Conservation (phyloP, 805 yeast genomes). For the Pichia eremophila region DNA sequence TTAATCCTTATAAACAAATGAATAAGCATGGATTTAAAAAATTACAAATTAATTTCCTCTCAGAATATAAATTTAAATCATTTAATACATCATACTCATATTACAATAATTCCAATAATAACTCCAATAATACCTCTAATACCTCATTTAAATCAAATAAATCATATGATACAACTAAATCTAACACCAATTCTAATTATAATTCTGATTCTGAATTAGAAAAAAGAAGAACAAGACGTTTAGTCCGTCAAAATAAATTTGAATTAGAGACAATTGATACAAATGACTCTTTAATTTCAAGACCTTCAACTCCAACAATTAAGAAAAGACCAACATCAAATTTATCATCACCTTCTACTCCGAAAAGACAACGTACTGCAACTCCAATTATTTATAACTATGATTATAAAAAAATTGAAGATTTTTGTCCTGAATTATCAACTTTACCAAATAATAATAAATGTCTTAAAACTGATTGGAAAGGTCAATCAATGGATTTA, state of each 20-base stretch:
- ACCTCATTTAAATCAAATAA: background rate
- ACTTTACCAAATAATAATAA: conserved; percentile 58
- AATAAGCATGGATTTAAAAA: conserved; percentile 35
- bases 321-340: background rate
- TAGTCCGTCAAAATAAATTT: conserved; percentile 25
- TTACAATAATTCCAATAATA: background rate
- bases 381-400: conserved; percentile 40
- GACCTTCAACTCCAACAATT: conserved; percentile 25
- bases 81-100: conserved; percentile 4
- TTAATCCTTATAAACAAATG: conserved; percentile 43
- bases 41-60: conserved; percentile 42
- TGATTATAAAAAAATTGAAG: conserved; percentile 67
- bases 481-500: conserved; percentile 94
- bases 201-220: conserved; percentile 29
- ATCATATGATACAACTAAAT: conserved; percentile 2
- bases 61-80: conserved; percentile 34
- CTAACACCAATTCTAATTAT: conserved; percentile 14
- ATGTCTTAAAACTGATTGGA: conserved; percentile 89
- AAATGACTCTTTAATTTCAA: conserved; percentile 16
- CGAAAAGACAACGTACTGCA: conserved; percentile 18
- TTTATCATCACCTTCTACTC: conserved; percentile 6
- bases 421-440: conserved; percentile 64
- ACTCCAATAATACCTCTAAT: background rate
- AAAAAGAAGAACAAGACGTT: conserved; percentile 53
- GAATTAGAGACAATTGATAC: conserved; percentile 24